These are phyloP conservation scores for Allium sativum DNA, from an alignment of 106 monocot species.

Conservation along the genomic window DNA sequence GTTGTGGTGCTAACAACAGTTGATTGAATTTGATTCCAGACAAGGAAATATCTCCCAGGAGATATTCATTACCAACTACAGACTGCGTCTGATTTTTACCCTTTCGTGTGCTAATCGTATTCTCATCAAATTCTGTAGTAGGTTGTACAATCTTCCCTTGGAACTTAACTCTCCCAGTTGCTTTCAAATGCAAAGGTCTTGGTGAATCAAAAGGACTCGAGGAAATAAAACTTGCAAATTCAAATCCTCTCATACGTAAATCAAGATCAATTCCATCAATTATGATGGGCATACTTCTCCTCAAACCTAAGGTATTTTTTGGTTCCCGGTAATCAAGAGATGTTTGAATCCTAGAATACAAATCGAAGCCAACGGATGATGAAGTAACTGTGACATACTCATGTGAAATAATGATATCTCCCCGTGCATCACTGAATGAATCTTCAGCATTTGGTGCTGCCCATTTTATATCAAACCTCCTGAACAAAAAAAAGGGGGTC, in stretches of 20 bases:
- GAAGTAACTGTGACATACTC: slow-evolving; percentile 61
- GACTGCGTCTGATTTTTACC: slow-evolving; percentile 10
- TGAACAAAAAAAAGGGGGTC: slow-evolving; percentile 15
- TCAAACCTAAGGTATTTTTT: slow-evolving; percentile 15
- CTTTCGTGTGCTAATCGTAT: slow-evolving; percentile 3
- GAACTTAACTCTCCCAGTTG: slow-evolving; percentile 84
- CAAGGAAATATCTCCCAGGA: slow-evolving; percentile 82
- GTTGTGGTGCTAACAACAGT: slow-evolving; percentile 85
- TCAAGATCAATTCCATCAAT: slow-evolving; percentile 89
- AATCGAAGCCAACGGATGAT: slow-evolving; percentile 85
- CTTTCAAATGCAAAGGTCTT: slow-evolving; percentile 79
- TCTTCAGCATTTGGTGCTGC: slow-evolving; percentile 94
- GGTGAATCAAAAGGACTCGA: slow-evolving; percentile 68
- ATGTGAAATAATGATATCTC: slow-evolving; percentile 83
- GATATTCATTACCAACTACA: slow-evolving; percentile 23
- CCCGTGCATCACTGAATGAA: slow-evolving; percentile 88
- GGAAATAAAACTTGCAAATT: slow-evolving; percentile 68
- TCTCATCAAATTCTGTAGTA: slow-evolving; percentile 16
- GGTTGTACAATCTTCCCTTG: slow-evolving; percentile 66
- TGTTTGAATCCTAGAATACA: slow-evolving; percentile 66
- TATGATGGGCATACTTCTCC: slow-evolving; percentile 40
- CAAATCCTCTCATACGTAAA: slow-evolving; percentile 86
- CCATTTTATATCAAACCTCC: slow-evolving; percentile 99
- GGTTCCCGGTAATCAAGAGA: slow-evolving; percentile 43
- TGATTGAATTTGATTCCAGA: slow-evolving; percentile 92